Evolutionary conservation across 495 filamentous ascomycete species (phyloP).

Genomic region (Parachaetomium inaequale): DNA sequence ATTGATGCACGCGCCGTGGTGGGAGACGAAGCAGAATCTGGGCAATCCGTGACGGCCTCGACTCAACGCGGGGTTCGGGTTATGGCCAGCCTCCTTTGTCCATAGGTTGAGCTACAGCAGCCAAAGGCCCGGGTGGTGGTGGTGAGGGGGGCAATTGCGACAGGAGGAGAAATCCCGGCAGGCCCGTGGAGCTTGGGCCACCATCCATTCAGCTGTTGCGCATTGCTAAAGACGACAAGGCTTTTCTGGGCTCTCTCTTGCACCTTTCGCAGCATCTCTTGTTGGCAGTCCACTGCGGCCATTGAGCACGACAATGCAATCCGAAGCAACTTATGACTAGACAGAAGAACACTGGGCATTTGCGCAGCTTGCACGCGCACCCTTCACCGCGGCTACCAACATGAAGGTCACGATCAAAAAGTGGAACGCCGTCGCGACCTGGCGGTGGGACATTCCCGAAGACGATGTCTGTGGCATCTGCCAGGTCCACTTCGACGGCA

Average conservation of each 20-base stretch:
- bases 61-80: neutral
- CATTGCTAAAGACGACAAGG: constrained; percentile 2
- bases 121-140: neutral
- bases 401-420: constrained; percentile 95
- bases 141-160: constrained; percentile 1
- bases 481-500: constrained; percentile 95
- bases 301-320: neutral
- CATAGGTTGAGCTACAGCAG: neutral
- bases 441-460: constrained; percentile 96
- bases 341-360: neutral
- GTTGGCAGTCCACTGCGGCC: neutral
- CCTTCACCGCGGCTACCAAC: neutral
- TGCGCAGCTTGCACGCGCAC: neutral
- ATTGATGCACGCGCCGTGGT: neutral
- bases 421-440: constrained; percentile 92
- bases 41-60: neutral
- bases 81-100: constrained; percentile 8
- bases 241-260: neutral
- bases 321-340: neutral
- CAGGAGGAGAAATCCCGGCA: neutral
- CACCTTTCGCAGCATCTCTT: neutral
- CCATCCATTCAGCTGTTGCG: constrained; percentile 7
- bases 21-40: neutral
- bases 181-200: constrained; percentile 27
- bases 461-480: constrained; percentile 99